Evolutionary conservation across 768 basidiomycete genomes (phyloP), one percentile per base, ranked within the genome.

Genomic region (Ephemerocybe angulata): DNA sequence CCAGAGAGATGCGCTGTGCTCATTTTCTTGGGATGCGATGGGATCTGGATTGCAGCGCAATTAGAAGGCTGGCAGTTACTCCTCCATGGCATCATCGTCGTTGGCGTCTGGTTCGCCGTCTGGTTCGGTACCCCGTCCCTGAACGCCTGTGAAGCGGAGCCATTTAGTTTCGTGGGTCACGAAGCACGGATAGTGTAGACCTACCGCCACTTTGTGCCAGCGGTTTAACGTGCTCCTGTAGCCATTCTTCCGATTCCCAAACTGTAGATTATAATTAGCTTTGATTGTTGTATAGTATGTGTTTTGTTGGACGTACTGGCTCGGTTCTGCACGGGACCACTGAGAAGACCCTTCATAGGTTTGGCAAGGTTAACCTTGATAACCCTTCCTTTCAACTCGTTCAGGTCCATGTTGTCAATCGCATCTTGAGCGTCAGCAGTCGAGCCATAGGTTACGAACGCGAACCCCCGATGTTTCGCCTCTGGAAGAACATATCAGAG

Each of bases 371-470:
- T 96, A 47, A 87, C 93, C 73, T 87, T 90, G 58, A 90, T 71
- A 50, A 88, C 86, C 56, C 81, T 82, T 48, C 86, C 92, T 48
- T 75, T 79, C 55, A 90, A 76, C 67, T 95, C 94, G 65, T 96
- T 97, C 71, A 95, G 75, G 70, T 98, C 94, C 91, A 94, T 98
- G 73, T 98, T 98, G 77, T 98, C 96, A 57, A 98, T 96, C 27
- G 96, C 96, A 67, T 98, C 95, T 65, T 91, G 88, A 4, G 96
- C 94, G 70, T 96, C 93, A 22, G 81, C 80, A 8, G 88, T 67
- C 6, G 86, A 87, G 11, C 84, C 72, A 67, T 83, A 98, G 1
- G 93, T 94, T 46, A 98, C 83, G 66, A 98, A 98, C 8, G 87
- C 96, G 72, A 94, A 98, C 10, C 95, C 96, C 42, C 93, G 85